Conservation (phyloP, 1,139 yeast genomes). For the Debaryomyces singareniensis region DNA sequence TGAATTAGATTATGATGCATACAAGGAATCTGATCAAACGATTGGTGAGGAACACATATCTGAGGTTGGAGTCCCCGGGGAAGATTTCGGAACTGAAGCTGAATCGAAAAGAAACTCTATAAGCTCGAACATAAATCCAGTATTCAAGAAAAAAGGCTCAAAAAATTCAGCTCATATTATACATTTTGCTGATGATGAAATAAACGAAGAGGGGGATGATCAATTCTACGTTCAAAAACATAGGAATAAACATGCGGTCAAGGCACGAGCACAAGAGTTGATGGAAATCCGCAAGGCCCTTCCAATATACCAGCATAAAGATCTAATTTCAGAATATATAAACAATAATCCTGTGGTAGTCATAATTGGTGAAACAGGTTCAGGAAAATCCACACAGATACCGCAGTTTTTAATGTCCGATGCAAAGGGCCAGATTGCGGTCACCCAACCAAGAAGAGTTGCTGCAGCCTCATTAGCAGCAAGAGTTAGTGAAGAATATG, state of each 20-base stretch:
- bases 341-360: slow-evolving; percentile 60
- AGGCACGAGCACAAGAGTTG: slow-evolving; percentile 40
- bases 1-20: too few species aligned
- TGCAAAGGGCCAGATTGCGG: slow-evolving; percentile 60
- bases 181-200: too few species aligned
- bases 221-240: slow-evolving; percentile 8
- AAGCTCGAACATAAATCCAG: slow-evolving; percentile 6
- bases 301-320: slow-evolving; percentile 73
- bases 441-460: slow-evolving; percentile 96
- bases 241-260: slow-evolving; percentile 16
- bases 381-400: slow-evolving; percentile 96
- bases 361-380: slow-evolving; percentile 94
- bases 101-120: slow-evolving; percentile 3
- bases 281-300: slow-evolving; percentile 49
- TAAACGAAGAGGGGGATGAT: slow-evolving; percentile 24
- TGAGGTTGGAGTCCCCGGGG: background rate
- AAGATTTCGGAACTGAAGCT: background rate
- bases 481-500: slow-evolving; percentile 87
- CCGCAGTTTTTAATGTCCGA: slow-evolving; percentile 76
- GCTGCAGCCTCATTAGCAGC: slow-evolving; percentile 94
- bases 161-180: too few species aligned
- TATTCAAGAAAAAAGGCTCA: too few species aligned
- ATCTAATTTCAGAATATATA: slow-evolving; percentile 54
- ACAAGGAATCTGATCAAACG: too few species aligned
- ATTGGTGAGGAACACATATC: too few species aligned